These are phyloP conservation scores for Skeletonema grethae DNA, from an alignment of 108 stramenopile species.

Conservation along the genomic window DNA sequence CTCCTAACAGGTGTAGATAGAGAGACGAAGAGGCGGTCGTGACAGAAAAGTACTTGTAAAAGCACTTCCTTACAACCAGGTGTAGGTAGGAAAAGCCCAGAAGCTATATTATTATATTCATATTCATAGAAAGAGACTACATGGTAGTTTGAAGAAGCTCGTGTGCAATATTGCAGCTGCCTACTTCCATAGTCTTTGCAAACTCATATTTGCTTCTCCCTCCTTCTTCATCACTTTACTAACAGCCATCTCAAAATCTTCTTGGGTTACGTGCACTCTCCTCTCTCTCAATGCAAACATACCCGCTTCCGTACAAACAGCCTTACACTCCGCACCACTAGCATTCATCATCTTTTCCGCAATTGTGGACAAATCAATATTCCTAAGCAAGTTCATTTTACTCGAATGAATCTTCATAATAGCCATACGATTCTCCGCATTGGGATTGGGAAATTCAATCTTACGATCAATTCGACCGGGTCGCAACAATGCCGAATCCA, in stretches of 20 bases:
- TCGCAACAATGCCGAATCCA: conserved; percentile 94
- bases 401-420: conserved; percentile 96
- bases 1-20: too few species aligned
- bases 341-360: conserved; percentile 96
- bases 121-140: not conserved
- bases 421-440: conserved; percentile 83
- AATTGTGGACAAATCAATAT: conserved; percentile 92
- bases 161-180: not conserved
- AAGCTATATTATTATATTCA: not conserved
- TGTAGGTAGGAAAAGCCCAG: too few species aligned
- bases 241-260: conserved; percentile 99
- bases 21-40: too few species aligned
- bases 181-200: conserved; percentile 99
- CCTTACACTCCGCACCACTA: conserved; percentile 99
- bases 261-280: conserved; percentile 99
- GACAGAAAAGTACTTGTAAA: too few species aligned
- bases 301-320: conserved; percentile 99
- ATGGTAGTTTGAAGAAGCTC: not conserved
- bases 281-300: conserved; percentile 99
- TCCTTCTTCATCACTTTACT: conserved; percentile 99
- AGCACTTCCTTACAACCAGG: too few species aligned
- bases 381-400: conserved; percentile 97
- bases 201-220: conserved; percentile 91
- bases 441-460: conserved; percentile 95
- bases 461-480: conserved; percentile 99